phyloP scores from a whole-genome alignment of 805 yeast species.

The Hanseniaspora meyeri region DNA sequence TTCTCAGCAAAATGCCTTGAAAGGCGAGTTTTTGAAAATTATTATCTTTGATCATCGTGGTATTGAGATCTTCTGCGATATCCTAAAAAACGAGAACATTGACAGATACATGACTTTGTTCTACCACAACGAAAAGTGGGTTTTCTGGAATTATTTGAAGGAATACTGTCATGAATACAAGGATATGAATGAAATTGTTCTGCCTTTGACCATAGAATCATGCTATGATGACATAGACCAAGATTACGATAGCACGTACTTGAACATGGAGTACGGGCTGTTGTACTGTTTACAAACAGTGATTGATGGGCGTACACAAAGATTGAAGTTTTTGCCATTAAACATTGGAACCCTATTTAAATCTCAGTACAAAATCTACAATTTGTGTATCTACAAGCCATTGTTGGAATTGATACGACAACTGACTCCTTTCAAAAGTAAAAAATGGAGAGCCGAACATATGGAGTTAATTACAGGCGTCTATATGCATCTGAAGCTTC shows the following conservation, averaged over 20 bases:
- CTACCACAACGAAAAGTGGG: conserved; percentile 17
- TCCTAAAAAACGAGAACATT: conserved; percentile 20
- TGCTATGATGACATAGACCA: conserved; percentile 12
- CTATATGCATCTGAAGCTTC: conserved; percentile 59
- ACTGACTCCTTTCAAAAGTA: conserved; percentile 78
- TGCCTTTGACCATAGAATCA: background rate
- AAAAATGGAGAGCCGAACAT: conserved; percentile 84
- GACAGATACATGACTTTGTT: conserved; percentile 26
- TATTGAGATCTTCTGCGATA: conserved; percentile 22
- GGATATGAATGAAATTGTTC: background rate
- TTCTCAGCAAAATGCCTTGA: conserved; percentile 61
- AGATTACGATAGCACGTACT: conserved; percentile 6
- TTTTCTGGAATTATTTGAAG: conserved; percentile 25
- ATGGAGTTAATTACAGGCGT: conserved; percentile 89
- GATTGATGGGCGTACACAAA: conserved; percentile 56
- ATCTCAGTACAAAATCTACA: conserved; percentile 43
- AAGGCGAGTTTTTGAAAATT: conserved; percentile 61
- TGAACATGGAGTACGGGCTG: conserved; percentile 19
- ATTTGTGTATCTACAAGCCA: conserved; percentile 51
- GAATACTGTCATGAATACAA: conserved; percentile 4
- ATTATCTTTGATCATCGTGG: conserved; percentile 63
- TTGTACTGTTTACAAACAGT: conserved; percentile 46
- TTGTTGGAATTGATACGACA: conserved; percentile 63
- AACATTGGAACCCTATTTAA: conserved; percentile 26
- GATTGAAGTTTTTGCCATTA: conserved; percentile 32